Conservation (phyloP, 2,329 filamentous ascomycete genomes). For the Phoma sp. region DNA sequence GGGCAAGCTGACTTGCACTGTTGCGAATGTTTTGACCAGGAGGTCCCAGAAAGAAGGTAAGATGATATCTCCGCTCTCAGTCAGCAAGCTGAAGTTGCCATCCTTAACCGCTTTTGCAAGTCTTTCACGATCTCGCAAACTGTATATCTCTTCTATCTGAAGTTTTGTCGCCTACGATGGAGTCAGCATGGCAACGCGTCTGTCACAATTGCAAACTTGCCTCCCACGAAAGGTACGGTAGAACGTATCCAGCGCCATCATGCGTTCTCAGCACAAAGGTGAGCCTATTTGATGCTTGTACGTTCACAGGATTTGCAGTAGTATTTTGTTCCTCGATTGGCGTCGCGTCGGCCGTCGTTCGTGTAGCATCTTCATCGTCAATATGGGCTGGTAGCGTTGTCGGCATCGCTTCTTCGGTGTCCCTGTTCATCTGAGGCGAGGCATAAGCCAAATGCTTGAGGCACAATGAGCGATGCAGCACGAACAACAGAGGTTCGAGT, state of each 20-base stretch:
- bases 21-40: slow-evolving; percentile 15
- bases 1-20: slow-evolving; percentile 11
- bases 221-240: slow-evolving; percentile 8
- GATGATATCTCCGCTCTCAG: slow-evolving; percentile 17
- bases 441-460: not conserved
- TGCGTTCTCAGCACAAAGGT: slow-evolving; percentile 4
- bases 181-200: not conserved
- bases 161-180: not conserved
- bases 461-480: not conserved
- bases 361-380: not conserved
- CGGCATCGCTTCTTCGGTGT: not conserved
- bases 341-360: not conserved
- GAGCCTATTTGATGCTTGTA: too few relatives aligned
- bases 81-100: slow-evolving; percentile 23
- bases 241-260: slow-evolving; percentile 7
- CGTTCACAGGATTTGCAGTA: not conserved
- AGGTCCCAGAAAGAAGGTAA: slow-evolving; percentile 29
- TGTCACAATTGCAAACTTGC: not conserved
- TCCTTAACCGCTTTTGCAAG: slow-evolving; percentile 15
- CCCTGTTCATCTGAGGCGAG: not conserved
- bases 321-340: not conserved
- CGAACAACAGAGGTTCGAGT: not conserved
- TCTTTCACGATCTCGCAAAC: not conserved
- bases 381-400: not conserved
- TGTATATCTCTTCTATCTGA: slow-evolving; percentile 7